These are phyloP conservation scores for Kondoa subrosea DNA, from an alignment of 768 basidiomycete species.

Conservation along the genomic window DNA sequence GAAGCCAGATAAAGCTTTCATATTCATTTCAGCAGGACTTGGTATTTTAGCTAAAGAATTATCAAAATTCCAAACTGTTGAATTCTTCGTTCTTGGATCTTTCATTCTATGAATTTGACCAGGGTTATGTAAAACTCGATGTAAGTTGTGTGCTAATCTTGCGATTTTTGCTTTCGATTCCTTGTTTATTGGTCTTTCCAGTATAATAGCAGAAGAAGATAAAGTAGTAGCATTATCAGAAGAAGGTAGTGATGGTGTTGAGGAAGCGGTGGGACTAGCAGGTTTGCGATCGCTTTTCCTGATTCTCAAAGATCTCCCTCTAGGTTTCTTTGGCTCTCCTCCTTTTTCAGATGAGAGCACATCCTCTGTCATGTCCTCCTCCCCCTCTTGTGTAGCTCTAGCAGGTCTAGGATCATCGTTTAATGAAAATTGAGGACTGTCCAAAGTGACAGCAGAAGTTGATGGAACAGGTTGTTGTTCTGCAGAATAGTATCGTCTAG, in stretches of 20 bases:
- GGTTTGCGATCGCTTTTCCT: too few relatives aligned
- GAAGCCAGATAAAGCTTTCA: slow-evolving; percentile 51
- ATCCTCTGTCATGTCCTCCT: too few relatives aligned
- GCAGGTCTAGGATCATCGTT: neutral
- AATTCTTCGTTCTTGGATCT: slow-evolving; percentile 68
- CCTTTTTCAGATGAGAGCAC: too few relatives aligned
- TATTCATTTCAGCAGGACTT: slow-evolving; percentile 59
- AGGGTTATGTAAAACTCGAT: slow-evolving; percentile 60
- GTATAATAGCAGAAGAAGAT: neutral
- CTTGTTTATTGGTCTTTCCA: neutral
- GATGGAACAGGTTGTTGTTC: neutral
- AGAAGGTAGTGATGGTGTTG: neutral
- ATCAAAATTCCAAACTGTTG: slow-evolving; percentile 59
- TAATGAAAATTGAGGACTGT: neutral
- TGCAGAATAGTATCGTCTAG: neutral
- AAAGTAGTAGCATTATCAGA: neutral
- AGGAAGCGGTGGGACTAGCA: too few relatives aligned
- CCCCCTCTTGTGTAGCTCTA: too few relatives aligned
- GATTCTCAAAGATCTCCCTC: too few relatives aligned
- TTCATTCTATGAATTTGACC: slow-evolving; percentile 60
- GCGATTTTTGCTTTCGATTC: slow-evolving; percentile 41
- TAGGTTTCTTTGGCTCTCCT: too few relatives aligned
- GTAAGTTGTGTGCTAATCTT: slow-evolving; percentile 47
- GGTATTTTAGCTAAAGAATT: slow-evolving; percentile 47
- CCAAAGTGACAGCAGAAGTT: neutral